Conservation (phyloP, 495 filamentous ascomycete species). For the Penicillium crystallinum region DNA sequence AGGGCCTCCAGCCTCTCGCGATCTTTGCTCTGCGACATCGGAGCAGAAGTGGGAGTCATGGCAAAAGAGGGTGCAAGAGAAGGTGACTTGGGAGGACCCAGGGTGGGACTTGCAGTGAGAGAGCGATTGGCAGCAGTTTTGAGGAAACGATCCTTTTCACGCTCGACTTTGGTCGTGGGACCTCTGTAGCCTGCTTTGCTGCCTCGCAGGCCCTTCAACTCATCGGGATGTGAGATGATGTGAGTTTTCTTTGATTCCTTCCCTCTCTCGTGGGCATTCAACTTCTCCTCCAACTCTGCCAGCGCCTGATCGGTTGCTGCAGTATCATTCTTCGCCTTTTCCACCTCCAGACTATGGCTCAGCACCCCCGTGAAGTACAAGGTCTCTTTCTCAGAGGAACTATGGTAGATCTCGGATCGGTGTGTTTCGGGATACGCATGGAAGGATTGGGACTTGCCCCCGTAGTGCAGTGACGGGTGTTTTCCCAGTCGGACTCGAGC, state of each 20-base stretch:
- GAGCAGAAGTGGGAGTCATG: constrained; percentile 43
- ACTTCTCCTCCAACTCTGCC: constrained; percentile 52
- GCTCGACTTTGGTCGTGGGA: constrained; percentile 34
- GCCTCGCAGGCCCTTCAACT: constrained; percentile 32
- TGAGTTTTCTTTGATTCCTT: constrained; percentile 52
- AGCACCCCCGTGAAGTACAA: constrained; percentile 51
- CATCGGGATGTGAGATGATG: constrained; percentile 35
- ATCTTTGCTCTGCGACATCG: constrained; percentile 49
- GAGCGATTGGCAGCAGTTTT: constrained; percentile 49
- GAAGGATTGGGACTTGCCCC: constrained; percentile 48
- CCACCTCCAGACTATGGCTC: constrained; percentile 52
- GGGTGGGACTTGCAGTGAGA: constrained; percentile 57
- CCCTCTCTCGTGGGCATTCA: constrained; percentile 43
- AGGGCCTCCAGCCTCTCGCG: constrained; percentile 49
- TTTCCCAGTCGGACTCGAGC: constrained; percentile 46
- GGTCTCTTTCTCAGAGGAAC: constrained; percentile 34
- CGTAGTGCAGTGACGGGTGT: constrained; percentile 48
- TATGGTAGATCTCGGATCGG: constrained; percentile 50
- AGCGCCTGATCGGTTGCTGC: constrained; percentile 48
- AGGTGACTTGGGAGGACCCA: constrained; percentile 47
- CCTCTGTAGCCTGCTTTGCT: constrained; percentile 13
- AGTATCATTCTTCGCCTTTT: constrained; percentile 50
- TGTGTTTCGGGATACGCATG: constrained; percentile 42
- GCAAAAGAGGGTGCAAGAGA: constrained; percentile 33
- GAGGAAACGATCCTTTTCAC: constrained; percentile 44